Base-by-base conservation (phyloP, 805 yeast genomes). In the Metschnikowia shivogae region DNA sequence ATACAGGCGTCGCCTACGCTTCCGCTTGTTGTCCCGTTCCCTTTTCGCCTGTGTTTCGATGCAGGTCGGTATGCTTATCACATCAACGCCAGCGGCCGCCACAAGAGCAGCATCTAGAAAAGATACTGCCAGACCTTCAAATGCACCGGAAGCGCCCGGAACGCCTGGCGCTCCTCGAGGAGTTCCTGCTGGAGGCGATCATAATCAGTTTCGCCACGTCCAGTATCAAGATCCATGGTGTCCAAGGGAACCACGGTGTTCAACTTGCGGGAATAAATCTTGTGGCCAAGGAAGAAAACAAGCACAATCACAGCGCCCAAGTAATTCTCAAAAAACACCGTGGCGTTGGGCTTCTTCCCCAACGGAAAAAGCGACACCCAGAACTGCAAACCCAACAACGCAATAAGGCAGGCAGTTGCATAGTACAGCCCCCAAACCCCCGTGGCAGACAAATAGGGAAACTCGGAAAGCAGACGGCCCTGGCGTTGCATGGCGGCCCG, bases 381-480 rank as follows among this genome's bases (percentile, higher is more conserved):
- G 51, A 61, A 59, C 43, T 61, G 65, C 35, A 59, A 54, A 4
- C 55, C 54, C 43, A 61, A 49, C 22, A 61, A 57, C 30, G 45
- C 53, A 4, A 58, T 9, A 34, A 61, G 48, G 34, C 61, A 58
- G 9, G 40, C 45, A 49, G 61, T 55, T 14, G 62, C 56, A 42
- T 58, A 60, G 50, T 52, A 49, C 6, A 63, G 59, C 35, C 65
- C 65, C 53, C 47, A 53, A 12, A 57, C 46, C 24, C 80, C 81
- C 6, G 80, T 80, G n/a, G 65, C 54, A 30, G 84, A 68, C 40
- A 61, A 61, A 60, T 73, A 82, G 1, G 84, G 85, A 40, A 82
- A 65, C 34, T 80, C 83, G 4, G 61, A 64, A 19, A 68, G 48
- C 6, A 68, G 48, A 44, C 74, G 64, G 22, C 77, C 77, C 48